Evolutionary conservation across 2,329 filamentous ascomycete genomes (phyloP), one percentile per base, ranked within the genome.

Genomic region (Gliomastix tumulicola): DNA sequence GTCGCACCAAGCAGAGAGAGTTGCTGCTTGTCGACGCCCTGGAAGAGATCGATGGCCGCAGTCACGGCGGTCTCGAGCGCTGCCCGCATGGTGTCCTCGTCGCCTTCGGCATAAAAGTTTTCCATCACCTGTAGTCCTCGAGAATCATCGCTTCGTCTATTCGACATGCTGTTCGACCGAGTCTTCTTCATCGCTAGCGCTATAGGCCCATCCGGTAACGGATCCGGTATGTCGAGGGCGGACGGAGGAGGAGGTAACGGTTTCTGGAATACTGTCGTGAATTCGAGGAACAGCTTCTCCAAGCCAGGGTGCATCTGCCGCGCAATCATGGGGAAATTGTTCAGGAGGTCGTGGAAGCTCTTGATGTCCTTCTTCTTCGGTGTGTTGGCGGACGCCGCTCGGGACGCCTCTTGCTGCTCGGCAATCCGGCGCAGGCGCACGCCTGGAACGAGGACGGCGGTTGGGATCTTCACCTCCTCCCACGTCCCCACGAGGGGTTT

Each of bases 1-100:
- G 88, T 95, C 5, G 89, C 86, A 15, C 89, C 92, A 5, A 98
- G 71, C 23, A 94, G 71, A 4, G 90, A 96, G 20, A 98, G 68
- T 51, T 97, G 92, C 50, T 94, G 87, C 57, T 95, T 95, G 56
- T 98, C 92, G 6, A 98, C 90, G 41, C 82, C 81, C 51, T 97
- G 90, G 47, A 98, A 98, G 2, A 97, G 71, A 51, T 98, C 92
- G 46, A 98, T 97, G 1, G 89, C 92, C 9, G 85, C 78, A 9
- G 88, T 95, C 10, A 98, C 86, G 2, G 90, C 89, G 2, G 86
- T 94, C 60, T 98, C 92, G 12, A 97, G 66, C 13, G 88, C 88
- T 17, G 81, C 81, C 38, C 90, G 75, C 82, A 98, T 90, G 21
- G 88, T 72, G 47, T 94, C 84, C 56, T 97, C 92, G 47, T 96